Evolutionary conservation across 768 basidiomycete species (phyloP), one percentile per base, ranked within the genome.

Genomic region (Leccinum rimulosum): DNA sequence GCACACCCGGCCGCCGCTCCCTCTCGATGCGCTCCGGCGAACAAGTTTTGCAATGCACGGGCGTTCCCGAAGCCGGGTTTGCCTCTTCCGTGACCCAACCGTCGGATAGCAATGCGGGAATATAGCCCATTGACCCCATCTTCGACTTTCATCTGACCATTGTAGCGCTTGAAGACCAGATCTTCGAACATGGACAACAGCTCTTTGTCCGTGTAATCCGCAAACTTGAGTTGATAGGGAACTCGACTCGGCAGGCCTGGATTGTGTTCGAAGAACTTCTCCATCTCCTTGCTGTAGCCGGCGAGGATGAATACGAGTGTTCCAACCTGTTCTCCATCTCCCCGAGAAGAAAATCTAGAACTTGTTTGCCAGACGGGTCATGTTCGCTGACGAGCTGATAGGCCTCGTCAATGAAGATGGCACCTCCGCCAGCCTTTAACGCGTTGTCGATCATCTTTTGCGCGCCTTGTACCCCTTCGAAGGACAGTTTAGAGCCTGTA

Each of bases 241-340:
- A 90, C 84, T 9, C 88, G 84, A 70, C 87, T 89, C 3, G 73
- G 71, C 5, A 90, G 63, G 1, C 88, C 88, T 3, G 88, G 87
- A 60, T 90, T 90, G 63, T 88, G 87, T 59, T 88, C 85, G 60
- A 89, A 89, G 72, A 90, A 89, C 53, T 79, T 84, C 61, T 90
- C 88, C 88, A 89, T 89, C 68, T 90, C 77, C 57, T 81, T 85
- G 69, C 74, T 80, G 67, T 90, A 90, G 4, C 88, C 88, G 0
- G 88, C 88, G 9, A 90, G 74, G 61, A 90, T 84, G 71, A 89
- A 90, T 4, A 88, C 84, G 15, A 88, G 65, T 10, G 75, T 82
- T 8, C 86, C 88, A 4, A 84, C 76, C 79, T 77, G 69, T 89
- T 88, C 64, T 89, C 87, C 85, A 89, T 89, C 67, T 89, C 87